Conservation (phyloP, 1,284 basidiomycete species). For the Irpex sp. region DNA sequence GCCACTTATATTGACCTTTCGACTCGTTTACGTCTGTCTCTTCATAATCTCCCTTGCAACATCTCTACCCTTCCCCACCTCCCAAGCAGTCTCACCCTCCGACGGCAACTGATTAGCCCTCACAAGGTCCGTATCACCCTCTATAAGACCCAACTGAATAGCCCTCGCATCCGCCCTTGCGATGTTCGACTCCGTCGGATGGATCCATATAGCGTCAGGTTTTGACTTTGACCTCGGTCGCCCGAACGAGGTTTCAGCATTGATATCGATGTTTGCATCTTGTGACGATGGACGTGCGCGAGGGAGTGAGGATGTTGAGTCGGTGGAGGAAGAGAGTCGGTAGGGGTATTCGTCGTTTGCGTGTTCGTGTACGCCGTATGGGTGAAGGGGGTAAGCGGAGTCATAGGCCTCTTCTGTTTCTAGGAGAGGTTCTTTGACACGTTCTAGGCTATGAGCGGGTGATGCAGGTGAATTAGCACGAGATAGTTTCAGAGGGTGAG, state of each 20-base stretch:
- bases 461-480: background rate
- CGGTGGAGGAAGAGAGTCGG: constrained; percentile 9
- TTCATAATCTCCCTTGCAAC: constrained; percentile 32
- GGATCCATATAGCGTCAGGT: constrained; percentile 57
- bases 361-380: constrained; percentile 5
- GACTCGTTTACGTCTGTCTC: background rate
- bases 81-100: constrained; percentile 33
- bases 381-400: constrained; percentile 12
- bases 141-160: constrained; percentile 46
- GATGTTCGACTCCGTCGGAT: constrained; percentile 56
- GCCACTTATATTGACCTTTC: background rate
- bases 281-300: constrained; percentile 13
- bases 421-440: constrained; percentile 36
- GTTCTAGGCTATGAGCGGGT: constrained; percentile 21
- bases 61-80: constrained; percentile 35
- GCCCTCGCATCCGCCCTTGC: constrained; percentile 60
- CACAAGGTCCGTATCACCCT: constrained; percentile 39
- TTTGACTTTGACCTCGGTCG: constrained; percentile 49
- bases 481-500: too few species aligned
- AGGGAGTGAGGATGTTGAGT: constrained; percentile 11
- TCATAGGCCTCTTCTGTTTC: constrained; percentile 19
- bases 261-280: constrained; percentile 10
- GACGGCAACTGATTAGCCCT: constrained; percentile 27
- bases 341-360: constrained; percentile 7
- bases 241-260: background rate